phyloP scores from a whole-genome alignment of 1,284 basidiomycete species.

The Apiotrichum akiyoshidainum region DNA sequence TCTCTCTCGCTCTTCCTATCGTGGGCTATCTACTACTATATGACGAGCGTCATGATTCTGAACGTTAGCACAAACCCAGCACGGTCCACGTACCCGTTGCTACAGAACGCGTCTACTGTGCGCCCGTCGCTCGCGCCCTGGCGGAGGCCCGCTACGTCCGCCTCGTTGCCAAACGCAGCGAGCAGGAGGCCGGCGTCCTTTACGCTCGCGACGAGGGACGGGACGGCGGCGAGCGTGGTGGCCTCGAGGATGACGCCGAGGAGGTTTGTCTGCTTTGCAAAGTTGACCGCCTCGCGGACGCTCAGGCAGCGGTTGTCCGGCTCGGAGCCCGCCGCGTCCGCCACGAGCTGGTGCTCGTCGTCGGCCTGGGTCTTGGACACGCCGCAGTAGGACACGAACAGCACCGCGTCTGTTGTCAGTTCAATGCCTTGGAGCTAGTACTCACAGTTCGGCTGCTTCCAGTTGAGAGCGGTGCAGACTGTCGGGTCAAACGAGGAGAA shows the following conservation, averaged over 20 bases:
- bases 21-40: slow-evolving; percentile 17
- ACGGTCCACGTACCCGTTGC: slow-evolving; percentile 40
- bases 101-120: slow-evolving; percentile 49
- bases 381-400: slow-evolving; percentile 86
- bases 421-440: slow-evolving; percentile 29
- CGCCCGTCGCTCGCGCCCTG: slow-evolving; percentile 41
- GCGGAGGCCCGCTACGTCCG: slow-evolving; percentile 49
- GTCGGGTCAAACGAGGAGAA: slow-evolving; percentile 86
- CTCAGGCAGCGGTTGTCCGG: slow-evolving; percentile 61
- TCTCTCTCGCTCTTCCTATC: too few species aligned
- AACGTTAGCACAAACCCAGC: too few species aligned
- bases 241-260: slow-evolving; percentile 89
- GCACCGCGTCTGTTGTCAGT: slow-evolving; percentile 76
- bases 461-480: slow-evolving; percentile 74
- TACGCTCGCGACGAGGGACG: slow-evolving; percentile 77
- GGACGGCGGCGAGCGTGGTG: slow-evolving; percentile 72
- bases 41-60: slow-evolving; percentile 36
- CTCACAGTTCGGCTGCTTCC: slow-evolving; percentile 97
- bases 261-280: slow-evolving; percentile 89
- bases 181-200: slow-evolving; percentile 84
- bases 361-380: slow-evolving; percentile 51
- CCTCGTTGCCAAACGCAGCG: slow-evolving; percentile 66
- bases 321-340: slow-evolving; percentile 50
- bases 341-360: slow-evolving; percentile 32
- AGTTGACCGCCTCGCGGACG: slow-evolving; percentile 87